These are phyloP conservation scores for Sporothrix variecibatus DNA, from an alignment of 2,329 filamentous ascomycete genomes.

Conservation along the genomic window DNA sequence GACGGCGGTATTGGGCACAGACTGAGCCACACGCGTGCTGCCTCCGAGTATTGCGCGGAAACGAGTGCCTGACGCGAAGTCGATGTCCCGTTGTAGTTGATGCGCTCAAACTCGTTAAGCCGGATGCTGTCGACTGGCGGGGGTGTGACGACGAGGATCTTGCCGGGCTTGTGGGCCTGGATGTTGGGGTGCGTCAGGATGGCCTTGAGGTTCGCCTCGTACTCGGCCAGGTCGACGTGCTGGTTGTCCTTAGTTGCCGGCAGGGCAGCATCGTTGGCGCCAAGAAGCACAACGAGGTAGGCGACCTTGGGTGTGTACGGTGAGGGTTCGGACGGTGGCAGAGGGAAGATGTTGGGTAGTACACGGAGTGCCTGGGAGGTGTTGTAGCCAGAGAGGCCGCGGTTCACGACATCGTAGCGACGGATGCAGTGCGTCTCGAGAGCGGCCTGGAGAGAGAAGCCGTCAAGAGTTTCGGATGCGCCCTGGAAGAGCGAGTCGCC, in stretches of 20 bases:
- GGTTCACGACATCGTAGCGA: conserved; percentile 82
- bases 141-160: conserved; percentile 79
- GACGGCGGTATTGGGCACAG: conserved; percentile 66
- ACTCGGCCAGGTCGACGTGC: conserved; percentile 75
- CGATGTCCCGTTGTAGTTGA: conserved; percentile 47
- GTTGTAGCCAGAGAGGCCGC: conserved; percentile 85
- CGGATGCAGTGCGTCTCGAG: conserved; percentile 72
- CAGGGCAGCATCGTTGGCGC: conserved; percentile 85
- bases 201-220: conserved; percentile 68
- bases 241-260: conserved; percentile 65
- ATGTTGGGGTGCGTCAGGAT: conserved; percentile 75
- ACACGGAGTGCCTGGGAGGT: conserved; percentile 71
- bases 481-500: conserved; percentile 86
- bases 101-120: conserved; percentile 49
- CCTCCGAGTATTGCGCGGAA: conserved; percentile 59
- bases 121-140: conserved; percentile 81
- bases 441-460: conserved; percentile 73
- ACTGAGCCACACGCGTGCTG: conserved; percentile 67
- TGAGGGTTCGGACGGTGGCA: conserved; percentile 46
- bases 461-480: conserved; percentile 60
- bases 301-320: conserved; percentile 60
- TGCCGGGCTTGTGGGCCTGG: conserved; percentile 67
- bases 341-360: conserved; percentile 70
- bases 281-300: conserved; percentile 75
- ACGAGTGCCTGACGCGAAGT: conserved; percentile 50